Percentiles rank a stretch among this genome's conserved stretches.
phyloP scores from a whole-genome alignment of 2,329 filamentous ascomycete species.

The Byssochlamys sp. region DNA sequence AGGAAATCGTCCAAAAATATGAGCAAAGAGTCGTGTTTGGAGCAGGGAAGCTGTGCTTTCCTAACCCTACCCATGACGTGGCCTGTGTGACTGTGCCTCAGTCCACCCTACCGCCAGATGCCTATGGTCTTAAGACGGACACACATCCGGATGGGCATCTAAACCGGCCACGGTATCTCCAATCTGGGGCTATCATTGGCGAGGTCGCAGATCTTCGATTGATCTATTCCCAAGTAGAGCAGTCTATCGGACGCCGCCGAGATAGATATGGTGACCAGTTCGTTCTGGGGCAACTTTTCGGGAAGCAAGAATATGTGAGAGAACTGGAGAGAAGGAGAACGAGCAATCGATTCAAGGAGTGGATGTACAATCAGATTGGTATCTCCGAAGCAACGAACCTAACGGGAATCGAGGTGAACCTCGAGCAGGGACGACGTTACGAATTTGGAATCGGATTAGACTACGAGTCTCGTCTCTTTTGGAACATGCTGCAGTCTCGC shows the following conservation, averaged over 20 bases:
- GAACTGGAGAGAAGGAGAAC: constrained; percentile 31
- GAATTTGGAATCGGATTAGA: constrained; percentile 46
- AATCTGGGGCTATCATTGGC: constrained; percentile 43
- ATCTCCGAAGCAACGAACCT: constrained; percentile 30
- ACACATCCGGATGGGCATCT: constrained; percentile 24
- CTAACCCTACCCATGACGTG: constrained; percentile 32
- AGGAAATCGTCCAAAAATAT: constrained; percentile 31
- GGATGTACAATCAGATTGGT: constrained; percentile 28
- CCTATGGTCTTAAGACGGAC: constrained; percentile 40
- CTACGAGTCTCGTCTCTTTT: constrained; percentile 43
- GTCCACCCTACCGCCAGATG: constrained; percentile 41
- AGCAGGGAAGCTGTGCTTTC: constrained; percentile 45
- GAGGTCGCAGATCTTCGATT: constrained; percentile 39
- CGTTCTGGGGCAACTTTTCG: constrained; percentile 45
- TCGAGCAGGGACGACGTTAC: constrained; percentile 31
- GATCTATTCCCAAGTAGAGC: constrained; percentile 38
- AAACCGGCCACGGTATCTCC: constrained; percentile 41
- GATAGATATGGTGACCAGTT: constrained; percentile 34
- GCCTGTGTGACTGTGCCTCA: constrained; percentile 46
- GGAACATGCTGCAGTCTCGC: constrained; percentile 33
- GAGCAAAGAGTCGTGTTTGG: constrained; percentile 48
- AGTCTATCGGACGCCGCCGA: constrained; percentile 24
- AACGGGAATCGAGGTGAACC: constrained; percentile 23
- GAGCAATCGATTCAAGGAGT: constrained; percentile 26
- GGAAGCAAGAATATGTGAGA: constrained; percentile 44